Conservation (phyloP, 768 basidiomycete species). For the Postia placenta region DNA sequence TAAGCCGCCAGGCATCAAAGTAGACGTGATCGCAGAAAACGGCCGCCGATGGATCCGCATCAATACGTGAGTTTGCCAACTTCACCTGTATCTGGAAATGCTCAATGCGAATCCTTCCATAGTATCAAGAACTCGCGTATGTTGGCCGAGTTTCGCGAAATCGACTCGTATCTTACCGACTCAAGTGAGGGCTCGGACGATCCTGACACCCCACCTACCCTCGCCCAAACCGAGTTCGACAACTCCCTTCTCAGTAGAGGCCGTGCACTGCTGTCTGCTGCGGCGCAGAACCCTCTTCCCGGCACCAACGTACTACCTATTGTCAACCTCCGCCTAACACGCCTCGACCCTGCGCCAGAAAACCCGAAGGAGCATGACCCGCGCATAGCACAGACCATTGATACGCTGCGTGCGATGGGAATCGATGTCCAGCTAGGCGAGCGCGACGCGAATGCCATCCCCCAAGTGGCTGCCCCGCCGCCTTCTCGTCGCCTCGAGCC, state of each 20-base stretch:
- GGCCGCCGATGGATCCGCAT: constrained; percentile 78
- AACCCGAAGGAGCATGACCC: constrained; percentile 34
- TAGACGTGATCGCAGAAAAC: constrained; percentile 74
- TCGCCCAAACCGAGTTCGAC: constrained; percentile 51
- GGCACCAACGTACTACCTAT: constrained; percentile 33
- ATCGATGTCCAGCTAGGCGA: constrained; percentile 66
- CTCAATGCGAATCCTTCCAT: background rate
- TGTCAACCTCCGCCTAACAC: constrained; percentile 62
- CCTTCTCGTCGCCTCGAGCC: constrained; percentile 31
- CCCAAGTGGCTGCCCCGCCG: background rate
- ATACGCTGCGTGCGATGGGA: constrained; percentile 52
- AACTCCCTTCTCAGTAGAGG: constrained; percentile 74
- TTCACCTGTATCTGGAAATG: background rate
- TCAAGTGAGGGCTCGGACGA: constrained; percentile 35
- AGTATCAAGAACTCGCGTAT: constrained; percentile 77
- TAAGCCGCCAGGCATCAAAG: constrained; percentile 46
- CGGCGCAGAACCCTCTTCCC: constrained; percentile 46
- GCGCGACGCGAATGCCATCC: constrained; percentile 26
- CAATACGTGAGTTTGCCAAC: constrained; percentile 62
- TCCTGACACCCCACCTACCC: constrained; percentile 25
- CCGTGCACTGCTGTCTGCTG: constrained; percentile 58
- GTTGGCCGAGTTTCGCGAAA: constrained; percentile 74
- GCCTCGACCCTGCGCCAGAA: constrained; percentile 44
- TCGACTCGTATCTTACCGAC: constrained; percentile 74
- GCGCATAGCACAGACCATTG: constrained; percentile 57